phyloP scores from a whole-genome alignment of 352 stramenopile genomes.

The Ophiocytium majus region DNA sequence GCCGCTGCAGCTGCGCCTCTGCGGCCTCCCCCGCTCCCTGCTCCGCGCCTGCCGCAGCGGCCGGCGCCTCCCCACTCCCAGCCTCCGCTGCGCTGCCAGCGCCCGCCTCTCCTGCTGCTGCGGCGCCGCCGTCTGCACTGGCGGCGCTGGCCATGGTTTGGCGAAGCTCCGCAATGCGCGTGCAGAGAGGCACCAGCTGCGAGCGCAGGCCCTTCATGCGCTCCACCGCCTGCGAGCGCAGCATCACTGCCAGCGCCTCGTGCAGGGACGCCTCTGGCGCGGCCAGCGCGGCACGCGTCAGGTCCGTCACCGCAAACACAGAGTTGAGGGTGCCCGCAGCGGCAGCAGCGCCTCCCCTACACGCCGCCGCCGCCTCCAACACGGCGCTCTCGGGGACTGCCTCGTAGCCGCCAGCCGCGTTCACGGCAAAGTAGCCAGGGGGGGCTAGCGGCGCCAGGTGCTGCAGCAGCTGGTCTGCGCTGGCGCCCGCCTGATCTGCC shows the following conservation, averaged over 20 bases:
- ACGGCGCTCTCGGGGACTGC: neutral
- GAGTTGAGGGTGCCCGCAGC: constrained; percentile 26
- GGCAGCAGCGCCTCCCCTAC: neutral
- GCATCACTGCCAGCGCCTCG: constrained; percentile 46
- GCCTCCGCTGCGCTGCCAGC: too few relatives aligned
- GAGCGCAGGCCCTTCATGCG: neutral
- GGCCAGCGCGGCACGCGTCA: constrained; percentile 11
- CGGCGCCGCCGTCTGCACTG: neutral
- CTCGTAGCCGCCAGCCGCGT: neutral
- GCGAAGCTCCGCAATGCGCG: constrained; percentile 11
- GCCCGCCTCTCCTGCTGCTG: too few relatives aligned
- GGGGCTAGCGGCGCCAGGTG: constrained; percentile 34
- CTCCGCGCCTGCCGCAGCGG: neutral
- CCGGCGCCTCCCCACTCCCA: too few relatives aligned
- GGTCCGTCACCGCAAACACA: constrained; percentile 29
- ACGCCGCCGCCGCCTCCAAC: neutral
- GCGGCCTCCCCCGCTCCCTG: neutral
- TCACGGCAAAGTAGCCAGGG: constrained; percentile 25
- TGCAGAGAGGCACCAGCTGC: neutral
- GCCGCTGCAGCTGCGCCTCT: neutral
- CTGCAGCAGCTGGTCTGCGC: constrained; percentile 25
- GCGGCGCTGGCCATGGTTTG: too few relatives aligned
- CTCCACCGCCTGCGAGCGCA: constrained; percentile 31
- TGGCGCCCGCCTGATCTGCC: neutral
- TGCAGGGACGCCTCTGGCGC: constrained; percentile 31